phyloP scores from a whole-genome alignment of 768 basidiomycete species.

The Mycena rosella region DNA sequence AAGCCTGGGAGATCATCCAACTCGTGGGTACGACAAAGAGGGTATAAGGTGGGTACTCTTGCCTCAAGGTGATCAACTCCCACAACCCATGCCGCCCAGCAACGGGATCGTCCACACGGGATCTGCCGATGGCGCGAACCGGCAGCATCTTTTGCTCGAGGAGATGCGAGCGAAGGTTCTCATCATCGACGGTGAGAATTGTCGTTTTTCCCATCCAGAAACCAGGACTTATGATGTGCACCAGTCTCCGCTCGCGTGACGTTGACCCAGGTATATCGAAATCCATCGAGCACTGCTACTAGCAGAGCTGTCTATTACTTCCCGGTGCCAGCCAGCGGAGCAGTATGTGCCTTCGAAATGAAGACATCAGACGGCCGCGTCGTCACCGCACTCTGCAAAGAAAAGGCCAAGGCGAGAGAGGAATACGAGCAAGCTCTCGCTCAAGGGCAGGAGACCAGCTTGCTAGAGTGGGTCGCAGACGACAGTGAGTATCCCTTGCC shows the following conservation, averaged over 20 bases:
- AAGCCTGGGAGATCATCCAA: conserved; percentile 1
- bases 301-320: conserved; percentile 67
- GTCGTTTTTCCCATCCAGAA: no score
- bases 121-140: conserved; percentile 36
- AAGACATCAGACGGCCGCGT: conserved; percentile 56
- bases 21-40: conserved; percentile 29
- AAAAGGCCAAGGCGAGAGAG: conserved; percentile 57
- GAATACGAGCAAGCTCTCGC: conserved; percentile 56
- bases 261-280: conserved; percentile 56
- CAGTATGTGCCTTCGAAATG: conserved; percentile 68
- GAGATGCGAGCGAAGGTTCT: conserved; percentile 55
- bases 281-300: conserved; percentile 52
- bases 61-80: conserved; percentile 25
- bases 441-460: conserved; percentile 56
- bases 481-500: conserved; percentile 56
- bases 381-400: conserved; percentile 61
- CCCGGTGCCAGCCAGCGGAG: conserved; percentile 67
- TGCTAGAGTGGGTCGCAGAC: conserved; percentile 63
- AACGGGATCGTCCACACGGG: conserved; percentile 50
- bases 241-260: conserved; percentile 60
- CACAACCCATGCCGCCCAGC: conserved; percentile 30
- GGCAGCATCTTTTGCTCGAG: conserved; percentile 55
- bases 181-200: conserved; percentile 56
- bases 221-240: conserved; percentile 11
- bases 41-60: conserved; percentile 24